These are phyloP conservation scores for Pseudognaphalium luteoalbum DNA, from an alignment of 129 eudicot species.

Conservation along the genomic window DNA sequence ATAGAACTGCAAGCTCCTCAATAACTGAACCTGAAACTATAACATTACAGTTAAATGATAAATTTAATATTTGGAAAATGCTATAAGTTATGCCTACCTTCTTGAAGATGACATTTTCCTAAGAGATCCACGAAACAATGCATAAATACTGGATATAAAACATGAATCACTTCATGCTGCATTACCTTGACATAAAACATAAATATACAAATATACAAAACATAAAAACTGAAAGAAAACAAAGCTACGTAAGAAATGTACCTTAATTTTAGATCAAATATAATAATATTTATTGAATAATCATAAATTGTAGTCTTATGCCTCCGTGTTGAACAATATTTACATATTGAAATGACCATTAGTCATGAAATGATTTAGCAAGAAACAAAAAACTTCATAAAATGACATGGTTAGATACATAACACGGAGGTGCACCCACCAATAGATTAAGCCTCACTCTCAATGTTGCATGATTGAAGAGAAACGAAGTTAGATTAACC, in stretches of 20 bases:
- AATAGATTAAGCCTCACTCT: too few species aligned
- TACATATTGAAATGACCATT: too few species aligned
- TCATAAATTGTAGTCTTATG: too few species aligned
- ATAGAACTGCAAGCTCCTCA: slow-evolving; percentile 62
- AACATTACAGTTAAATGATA: neutral
- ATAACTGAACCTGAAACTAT: slow-evolving; percentile 49
- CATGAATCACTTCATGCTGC: slow-evolving; percentile 93
- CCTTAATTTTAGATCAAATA: too few species aligned
- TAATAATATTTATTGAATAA: too few species aligned
- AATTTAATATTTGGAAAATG: neutral
- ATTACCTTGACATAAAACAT: slow-evolving; percentile 26
- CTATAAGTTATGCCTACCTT: slow-evolving; percentile 59
- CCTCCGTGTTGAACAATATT: too few species aligned
- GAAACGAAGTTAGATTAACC: too few species aligned
- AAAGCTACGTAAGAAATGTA: neutral
- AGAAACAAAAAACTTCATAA: too few species aligned
- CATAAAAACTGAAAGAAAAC: slow-evolving; percentile 2
- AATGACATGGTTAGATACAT: too few species aligned
- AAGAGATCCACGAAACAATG: slow-evolving; percentile 97
- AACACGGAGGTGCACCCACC: too few species aligned
- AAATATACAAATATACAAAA: neutral
- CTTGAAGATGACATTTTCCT: slow-evolving; percentile 88
- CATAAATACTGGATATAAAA: slow-evolving; percentile 88
- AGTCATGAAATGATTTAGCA: too few species aligned
- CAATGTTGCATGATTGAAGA: too few species aligned